Evolutionary conservation across 495 filamentous ascomycete species (phyloP).

Genomic region (Trichocladium antarcticum): DNA sequence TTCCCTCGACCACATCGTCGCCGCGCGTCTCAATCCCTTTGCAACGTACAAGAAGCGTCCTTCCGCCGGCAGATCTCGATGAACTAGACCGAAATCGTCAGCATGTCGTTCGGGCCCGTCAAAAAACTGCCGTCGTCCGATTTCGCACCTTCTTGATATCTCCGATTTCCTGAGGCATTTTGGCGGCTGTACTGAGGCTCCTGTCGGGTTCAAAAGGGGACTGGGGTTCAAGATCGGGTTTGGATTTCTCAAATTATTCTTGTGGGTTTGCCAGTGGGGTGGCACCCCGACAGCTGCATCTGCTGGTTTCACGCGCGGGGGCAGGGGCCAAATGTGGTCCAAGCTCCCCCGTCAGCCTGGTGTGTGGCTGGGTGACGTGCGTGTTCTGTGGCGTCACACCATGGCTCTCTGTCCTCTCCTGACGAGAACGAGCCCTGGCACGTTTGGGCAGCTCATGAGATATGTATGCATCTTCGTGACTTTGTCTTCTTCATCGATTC

Average conservation of each 20-base stretch:
- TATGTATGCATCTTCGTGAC: too few species aligned
- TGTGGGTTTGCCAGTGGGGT: slow-evolving; percentile 21
- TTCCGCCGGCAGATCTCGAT: slow-evolving; percentile 99
- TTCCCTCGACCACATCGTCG: not conserved
- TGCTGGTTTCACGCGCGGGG: not conserved
- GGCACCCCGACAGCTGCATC: slow-evolving; percentile 7
- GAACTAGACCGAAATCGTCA: slow-evolving; percentile 54
- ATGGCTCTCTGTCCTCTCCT: too few species aligned
- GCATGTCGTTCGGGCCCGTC: not conserved
- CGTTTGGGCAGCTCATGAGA: too few species aligned
- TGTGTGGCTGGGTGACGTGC: slow-evolving; percentile 16
- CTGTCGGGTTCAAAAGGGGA: slow-evolving; percentile 19
- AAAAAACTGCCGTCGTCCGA: not conserved
- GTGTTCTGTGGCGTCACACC: slow-evolving; percentile 14
- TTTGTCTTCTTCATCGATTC: too few species aligned
- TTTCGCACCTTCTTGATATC: slow-evolving; percentile 79
- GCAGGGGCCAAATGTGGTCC: slow-evolving; percentile 5
- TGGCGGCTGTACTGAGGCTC: slow-evolving; percentile 33
- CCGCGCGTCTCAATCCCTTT: not conserved
- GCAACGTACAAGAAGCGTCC: slow-evolving; percentile 84
- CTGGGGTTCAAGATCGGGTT: slow-evolving; percentile 21
- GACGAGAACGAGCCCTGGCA: too few species aligned
- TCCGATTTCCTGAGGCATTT: slow-evolving; percentile 95
- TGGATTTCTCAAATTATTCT: slow-evolving; percentile 29
- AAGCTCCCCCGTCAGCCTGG: too few species aligned